A percentile compares a stretch with the other conserved stretches of the same genome.
Evolutionary conservation across 306 rosid species (phyloP).

Genomic region (Rubus idaeus): DNA sequence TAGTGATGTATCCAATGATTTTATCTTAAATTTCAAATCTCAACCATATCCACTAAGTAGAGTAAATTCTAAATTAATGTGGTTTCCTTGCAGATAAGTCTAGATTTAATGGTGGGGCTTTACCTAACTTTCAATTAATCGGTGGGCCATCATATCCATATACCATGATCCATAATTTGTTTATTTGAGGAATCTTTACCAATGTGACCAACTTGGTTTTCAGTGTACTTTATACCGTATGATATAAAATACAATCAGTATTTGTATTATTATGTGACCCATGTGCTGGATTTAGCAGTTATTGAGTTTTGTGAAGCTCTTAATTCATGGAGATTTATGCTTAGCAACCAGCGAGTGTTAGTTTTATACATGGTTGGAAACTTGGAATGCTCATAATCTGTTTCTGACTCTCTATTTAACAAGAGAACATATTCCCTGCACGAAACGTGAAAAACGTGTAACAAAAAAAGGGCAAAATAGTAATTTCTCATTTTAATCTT

Average conservation of each 20-base stretch:
- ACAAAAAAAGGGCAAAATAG: too few species aligned
- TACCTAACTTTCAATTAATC: neutral
- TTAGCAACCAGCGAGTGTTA: too few species aligned
- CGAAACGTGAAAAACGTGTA: too few species aligned
- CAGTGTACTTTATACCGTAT: neutral
- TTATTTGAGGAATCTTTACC: constrained; percentile 1
- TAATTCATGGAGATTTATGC: too few species aligned
- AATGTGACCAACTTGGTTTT: neutral
- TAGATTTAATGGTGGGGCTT: neutral
- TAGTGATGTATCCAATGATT: neutral
- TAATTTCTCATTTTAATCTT: too few species aligned
- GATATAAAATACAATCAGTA: neutral
- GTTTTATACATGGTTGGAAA: too few species aligned
- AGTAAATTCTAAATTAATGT: neutral
- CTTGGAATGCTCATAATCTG: too few species aligned
- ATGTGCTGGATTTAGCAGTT: neutral
- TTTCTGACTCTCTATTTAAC: too few species aligned
- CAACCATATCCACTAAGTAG: neutral
- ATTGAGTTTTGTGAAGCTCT: too few species aligned
- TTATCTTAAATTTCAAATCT: neutral
- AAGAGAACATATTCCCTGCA: too few species aligned
- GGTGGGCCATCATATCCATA: neutral
- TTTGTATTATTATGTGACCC: neutral
- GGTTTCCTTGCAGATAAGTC: neutral
- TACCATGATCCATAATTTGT: neutral